A percentile compares a stretch with the other conserved stretches of the same genome.
These are phyloP conservation scores for Lichtheimia ramosa DNA, from an alignment of 371 early-diverging fungal genomes.

Conservation along the genomic window DNA sequence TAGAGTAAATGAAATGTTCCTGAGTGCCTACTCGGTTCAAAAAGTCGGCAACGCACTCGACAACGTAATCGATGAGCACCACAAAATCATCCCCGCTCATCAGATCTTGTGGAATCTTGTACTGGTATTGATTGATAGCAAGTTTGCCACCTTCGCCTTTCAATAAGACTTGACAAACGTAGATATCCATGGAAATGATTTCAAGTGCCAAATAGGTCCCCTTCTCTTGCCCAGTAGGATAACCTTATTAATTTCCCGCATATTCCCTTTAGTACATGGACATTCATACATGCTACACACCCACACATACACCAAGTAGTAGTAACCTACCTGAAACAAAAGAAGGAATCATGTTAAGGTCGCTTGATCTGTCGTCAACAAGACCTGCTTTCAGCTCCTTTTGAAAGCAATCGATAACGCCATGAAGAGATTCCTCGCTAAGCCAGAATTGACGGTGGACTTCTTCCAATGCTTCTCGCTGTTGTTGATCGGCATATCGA, in stretches of 20 bases:
- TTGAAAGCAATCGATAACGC: constrained; percentile 33
- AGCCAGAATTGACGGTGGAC: constrained; percentile 32
- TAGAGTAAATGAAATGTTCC: constrained; percentile 47
- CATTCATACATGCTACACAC: too few relatives aligned
- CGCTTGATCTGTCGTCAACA: constrained; percentile 43
- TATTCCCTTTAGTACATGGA: background rate
- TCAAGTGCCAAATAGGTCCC: constrained; percentile 92
- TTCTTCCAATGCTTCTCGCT: constrained; percentile 25
- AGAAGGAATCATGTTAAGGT: constrained; percentile 54
- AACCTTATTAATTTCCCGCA: constrained; percentile 23
- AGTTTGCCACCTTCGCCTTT: constrained; percentile 50
- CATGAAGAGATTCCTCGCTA: constrained; percentile 17
- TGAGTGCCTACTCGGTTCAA: constrained; percentile 45
- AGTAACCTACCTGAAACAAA: constrained; percentile 40
- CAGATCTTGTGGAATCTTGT: constrained; percentile 80
- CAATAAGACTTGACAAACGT: constrained; percentile 50
- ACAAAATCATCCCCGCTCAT: constrained; percentile 60
- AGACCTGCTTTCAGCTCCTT: constrained; percentile 40
- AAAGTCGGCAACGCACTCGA: constrained; percentile 61
- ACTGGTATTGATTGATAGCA: constrained; percentile 61
- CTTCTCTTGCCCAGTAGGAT: constrained; percentile 85
- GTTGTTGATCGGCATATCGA: constrained; percentile 6
- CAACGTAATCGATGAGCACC: constrained; percentile 86
- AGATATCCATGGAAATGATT: constrained; percentile 80
- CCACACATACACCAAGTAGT: too few relatives aligned